A percentile compares a stretch with the other conserved stretches of the same genome.
Conservation (phyloP, 164 flowering plant genomes). For the Tinospora cordifolia region DNA sequence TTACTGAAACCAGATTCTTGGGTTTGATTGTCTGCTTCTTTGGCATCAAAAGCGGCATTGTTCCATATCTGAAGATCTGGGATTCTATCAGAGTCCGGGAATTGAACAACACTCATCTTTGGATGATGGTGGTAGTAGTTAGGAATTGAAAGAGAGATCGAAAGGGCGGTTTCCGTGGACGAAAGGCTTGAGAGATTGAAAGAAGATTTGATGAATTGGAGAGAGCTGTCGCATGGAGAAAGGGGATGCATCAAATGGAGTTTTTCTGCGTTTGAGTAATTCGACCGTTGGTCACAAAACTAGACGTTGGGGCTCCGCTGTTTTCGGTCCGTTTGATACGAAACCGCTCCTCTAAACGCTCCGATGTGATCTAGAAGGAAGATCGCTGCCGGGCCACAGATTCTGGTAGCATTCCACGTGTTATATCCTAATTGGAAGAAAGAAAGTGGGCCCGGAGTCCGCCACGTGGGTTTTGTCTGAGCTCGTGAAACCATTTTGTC, state of each 20-base stretch:
- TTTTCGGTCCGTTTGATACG: slow-evolving; percentile 37
- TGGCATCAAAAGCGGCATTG: slow-evolving; percentile 61
- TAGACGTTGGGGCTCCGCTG: slow-evolving; percentile 37
- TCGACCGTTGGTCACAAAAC: slow-evolving; percentile 54
- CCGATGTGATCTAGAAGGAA: slow-evolving; percentile 5
- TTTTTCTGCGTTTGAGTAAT: slow-evolving; percentile 19
- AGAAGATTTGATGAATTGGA: background rate
- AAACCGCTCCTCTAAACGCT: slow-evolving; percentile 28
- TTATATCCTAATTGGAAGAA: background rate
- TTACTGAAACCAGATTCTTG: slow-evolving; percentile 40
- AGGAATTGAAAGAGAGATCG: background rate
- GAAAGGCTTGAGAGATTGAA: background rate
- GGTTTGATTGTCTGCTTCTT: slow-evolving; percentile 14
- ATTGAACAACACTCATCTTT: slow-evolving; percentile 39
- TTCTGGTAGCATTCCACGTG: background rate
- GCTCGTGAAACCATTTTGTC: no score
- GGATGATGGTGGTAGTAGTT: no score
- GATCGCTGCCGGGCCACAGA: background rate
- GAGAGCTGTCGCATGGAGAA: background rate
- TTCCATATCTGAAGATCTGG: slow-evolving; percentile 63
- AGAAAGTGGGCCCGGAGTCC: background rate
- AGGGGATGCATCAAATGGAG: background rate
- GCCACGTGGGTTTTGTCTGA: no score
- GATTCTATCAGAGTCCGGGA: slow-evolving; percentile 35
- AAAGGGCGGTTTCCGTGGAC: background rate